Conservation (phyloP, 257 asterid genomes). For the Fraxinus cuspidata region DNA sequence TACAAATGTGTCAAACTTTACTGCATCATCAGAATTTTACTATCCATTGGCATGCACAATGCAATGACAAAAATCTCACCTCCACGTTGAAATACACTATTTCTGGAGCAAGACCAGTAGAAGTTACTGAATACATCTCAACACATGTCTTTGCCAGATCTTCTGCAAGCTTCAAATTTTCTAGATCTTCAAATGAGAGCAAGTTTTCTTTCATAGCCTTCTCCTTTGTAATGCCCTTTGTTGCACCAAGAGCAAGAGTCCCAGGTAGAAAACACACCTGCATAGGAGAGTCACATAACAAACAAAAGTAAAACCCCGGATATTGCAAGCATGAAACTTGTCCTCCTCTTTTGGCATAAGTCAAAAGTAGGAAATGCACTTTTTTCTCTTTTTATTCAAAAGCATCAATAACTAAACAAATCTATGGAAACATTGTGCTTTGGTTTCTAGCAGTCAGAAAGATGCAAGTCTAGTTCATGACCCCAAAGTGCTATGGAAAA, state of each 20-base stretch:
- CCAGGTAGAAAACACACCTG: conserved; percentile 98
- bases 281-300: conserved; percentile 13
- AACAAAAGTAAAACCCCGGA: background rate
- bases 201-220: conserved; percentile 72
- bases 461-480: background rate
- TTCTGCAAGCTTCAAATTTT: conserved; percentile 91
- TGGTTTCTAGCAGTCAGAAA: background rate
- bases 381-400: background rate
- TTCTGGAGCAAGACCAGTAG: conserved; percentile 97
- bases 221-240: conserved; percentile 73
- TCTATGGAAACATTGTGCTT: background rate
- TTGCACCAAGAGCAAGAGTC: conserved; percentile 95
- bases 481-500: conserved; percentile 10
- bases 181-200: conserved; percentile 83
- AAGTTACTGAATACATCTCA: conserved; percentile 82
- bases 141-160: conserved; percentile 85
- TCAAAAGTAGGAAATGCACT: background rate
- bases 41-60: background rate
- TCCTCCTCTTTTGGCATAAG: background rate
- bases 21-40: background rate
- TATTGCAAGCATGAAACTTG: background rate
- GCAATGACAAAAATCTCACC: conserved; percentile 41
- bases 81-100: conserved; percentile 76
- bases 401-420: background rate
- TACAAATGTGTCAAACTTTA: background rate